Base-by-base conservation (phyloP, 2,329 filamentous ascomycete genomes). In the Chaetomiaceae sp. region DNA sequence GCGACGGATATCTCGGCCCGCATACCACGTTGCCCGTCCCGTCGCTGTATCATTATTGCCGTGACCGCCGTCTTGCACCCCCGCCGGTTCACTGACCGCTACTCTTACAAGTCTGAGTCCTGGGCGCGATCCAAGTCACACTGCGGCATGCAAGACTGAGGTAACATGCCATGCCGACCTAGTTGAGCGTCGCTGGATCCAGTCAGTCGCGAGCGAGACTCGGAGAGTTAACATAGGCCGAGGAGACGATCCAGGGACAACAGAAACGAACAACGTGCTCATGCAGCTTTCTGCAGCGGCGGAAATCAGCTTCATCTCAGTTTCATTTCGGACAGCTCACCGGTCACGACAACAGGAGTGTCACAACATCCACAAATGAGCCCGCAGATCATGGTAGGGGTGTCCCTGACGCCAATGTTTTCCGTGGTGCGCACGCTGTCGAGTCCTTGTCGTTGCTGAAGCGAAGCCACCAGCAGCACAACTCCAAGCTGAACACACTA, bases 21-120 rank as follows among this genome's bases (percentile, higher is more conserved):
- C 22, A 17, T 18, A 11, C 15, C 15, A 18, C 24, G 17, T 32
- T 32, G 29, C 29, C 12, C 5, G 12, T 32, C 12, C 29, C 29
- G 29, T 7, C 29, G 12, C 29, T 11, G 15, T 6, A 32, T 32
- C 29, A 14, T 32, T 9, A 9, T 24, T 5, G 29, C 29, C 12
- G 6, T 32, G 3, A 7, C 29, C 15, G 3, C 20, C 15, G 32
- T 1, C 17, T 17, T 11, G 5, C n/a, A 1, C 17, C 22, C 6
- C 22, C 22, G 15, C 11, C n/a, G 14, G 15, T 17, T 20, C 36
- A 14, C 29, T 48, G 41, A 48, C 46, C 46, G 46, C 46, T 44
- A 32, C 24, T 47, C 33, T n/a, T 6, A 7, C 26, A 17, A 36
- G 24, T n/a, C 15, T 26, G 8, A 29, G 10, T 42, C 14, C 18